A percentile compares a stretch with the other conserved stretches of the same genome.
These are phyloP conservation scores for Kregervanrija pseudodelftensis DNA, from an alignment of 805 yeast species.

Conservation along the genomic window DNA sequence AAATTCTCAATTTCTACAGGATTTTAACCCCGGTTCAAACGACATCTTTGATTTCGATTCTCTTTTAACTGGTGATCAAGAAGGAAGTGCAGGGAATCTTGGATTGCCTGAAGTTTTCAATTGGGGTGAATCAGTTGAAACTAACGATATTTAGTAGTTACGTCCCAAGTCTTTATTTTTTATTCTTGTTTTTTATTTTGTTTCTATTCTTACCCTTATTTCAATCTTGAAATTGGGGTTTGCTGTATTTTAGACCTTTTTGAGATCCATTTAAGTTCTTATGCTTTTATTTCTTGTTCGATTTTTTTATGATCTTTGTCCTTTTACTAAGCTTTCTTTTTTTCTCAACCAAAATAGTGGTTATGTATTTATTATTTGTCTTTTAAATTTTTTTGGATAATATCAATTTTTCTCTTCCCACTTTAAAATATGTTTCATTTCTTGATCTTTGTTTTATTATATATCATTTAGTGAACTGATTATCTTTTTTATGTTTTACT, in stretches of 20 bases:
- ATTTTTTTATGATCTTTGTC: too few species aligned
- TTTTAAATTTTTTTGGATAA: too few species aligned
- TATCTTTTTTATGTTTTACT: too few species aligned
- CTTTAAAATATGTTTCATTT: too few species aligned
- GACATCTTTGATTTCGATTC: constrained; percentile 39
- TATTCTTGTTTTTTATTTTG: neutral
- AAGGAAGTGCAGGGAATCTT: constrained; percentile 24
- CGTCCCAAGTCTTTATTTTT: neutral
- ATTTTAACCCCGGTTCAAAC: constrained; percentile 29
- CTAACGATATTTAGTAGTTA: constrained; percentile 2
- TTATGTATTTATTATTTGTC: too few species aligned
- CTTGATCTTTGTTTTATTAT: too few species aligned
- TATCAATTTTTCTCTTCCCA: too few species aligned
- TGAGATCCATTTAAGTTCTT: too few species aligned
- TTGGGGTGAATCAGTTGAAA: constrained; percentile 38
- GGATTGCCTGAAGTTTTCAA: constrained; percentile 29
- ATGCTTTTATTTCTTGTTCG: too few species aligned
- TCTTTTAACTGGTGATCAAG: constrained; percentile 35
- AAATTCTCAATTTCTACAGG: constrained; percentile 18
- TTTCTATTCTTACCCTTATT: neutral
- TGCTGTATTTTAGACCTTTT: neutral
- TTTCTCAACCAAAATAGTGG: too few species aligned
- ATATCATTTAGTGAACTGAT: too few species aligned
- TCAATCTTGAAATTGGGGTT: neutral
- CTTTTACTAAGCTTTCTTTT: too few species aligned